Evolutionary conservation across 441 rosid genomes (phyloP).

Genomic region (Mallotus japonicus): DNA sequence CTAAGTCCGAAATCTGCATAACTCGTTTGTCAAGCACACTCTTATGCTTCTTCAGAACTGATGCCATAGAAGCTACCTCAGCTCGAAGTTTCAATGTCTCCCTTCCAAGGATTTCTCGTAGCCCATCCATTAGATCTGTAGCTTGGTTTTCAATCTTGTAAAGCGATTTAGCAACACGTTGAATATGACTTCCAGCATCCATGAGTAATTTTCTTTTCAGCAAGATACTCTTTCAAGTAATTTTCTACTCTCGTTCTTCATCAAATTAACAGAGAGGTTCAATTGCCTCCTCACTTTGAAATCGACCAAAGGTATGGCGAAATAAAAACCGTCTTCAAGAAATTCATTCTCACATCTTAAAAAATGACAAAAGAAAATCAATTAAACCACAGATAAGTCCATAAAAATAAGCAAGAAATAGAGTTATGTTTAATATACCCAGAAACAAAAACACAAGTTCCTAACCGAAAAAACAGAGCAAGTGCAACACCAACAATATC

Average conservation of each 20-base stretch:
- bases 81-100: slow-evolving; percentile 92
- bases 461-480: slow-evolving; percentile 65
- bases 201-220: slow-evolving; percentile 82
- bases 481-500: slow-evolving; percentile 70
- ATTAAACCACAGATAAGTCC: background rate
- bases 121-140: slow-evolving; percentile 80
- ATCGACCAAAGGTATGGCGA: no score
- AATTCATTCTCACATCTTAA: background rate
- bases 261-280: slow-evolving; percentile 65
- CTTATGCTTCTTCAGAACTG: slow-evolving; percentile 60
- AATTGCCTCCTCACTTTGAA: slow-evolving; percentile 13
- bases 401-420: background rate
- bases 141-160: slow-evolving; percentile 73
- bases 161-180: slow-evolving; percentile 58
- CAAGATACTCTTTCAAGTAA: slow-evolving; percentile 80
- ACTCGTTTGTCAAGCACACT: slow-evolving; percentile 56
- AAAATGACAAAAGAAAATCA: background rate
- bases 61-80: slow-evolving; percentile 89
- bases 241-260: slow-evolving; percentile 83
- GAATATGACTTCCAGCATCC: slow-evolving; percentile 68
- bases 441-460: slow-evolving; percentile 73
- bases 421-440: slow-evolving; percentile 44
- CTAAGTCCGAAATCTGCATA: slow-evolving; percentile 74
- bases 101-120: slow-evolving; percentile 80
- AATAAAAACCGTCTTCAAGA: no score